These are phyloP conservation scores for Cutaneotrichosporon dermatis DNA, from an alignment of 1,284 basidiomycete genomes.

Conservation along the genomic window DNA sequence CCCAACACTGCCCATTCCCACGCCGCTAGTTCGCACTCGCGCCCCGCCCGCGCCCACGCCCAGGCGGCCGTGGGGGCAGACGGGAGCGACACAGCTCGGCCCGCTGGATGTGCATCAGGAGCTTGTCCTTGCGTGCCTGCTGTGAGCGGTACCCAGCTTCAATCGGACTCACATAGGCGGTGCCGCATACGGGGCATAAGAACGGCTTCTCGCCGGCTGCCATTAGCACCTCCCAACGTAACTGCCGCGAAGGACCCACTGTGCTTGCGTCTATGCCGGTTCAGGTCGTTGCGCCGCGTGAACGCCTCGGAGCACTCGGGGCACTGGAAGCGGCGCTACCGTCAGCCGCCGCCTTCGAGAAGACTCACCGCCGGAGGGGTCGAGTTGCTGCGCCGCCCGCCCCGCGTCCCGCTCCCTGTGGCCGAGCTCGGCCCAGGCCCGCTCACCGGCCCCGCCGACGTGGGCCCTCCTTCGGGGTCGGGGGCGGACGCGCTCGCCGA, in stretches of 20 bases:
- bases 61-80: slow-evolving; percentile 12
- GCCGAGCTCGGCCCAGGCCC: background rate
- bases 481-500: too few species aligned
- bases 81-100: slow-evolving; percentile 17
- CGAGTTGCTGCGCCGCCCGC: background rate
- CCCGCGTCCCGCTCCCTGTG: background rate
- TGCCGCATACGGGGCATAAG: slow-evolving; percentile 14
- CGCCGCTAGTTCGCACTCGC: background rate
- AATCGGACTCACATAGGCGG: slow-evolving; percentile 13
- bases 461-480: too few species aligned
- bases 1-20: background rate
- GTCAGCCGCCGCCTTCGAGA: background rate
- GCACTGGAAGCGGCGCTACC: slow-evolving; percentile 14
- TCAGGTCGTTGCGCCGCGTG: slow-evolving; percentile 20
- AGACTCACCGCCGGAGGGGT: slow-evolving; percentile 6
- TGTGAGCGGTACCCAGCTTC: background rate
- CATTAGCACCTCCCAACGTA: background rate
- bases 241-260: slow-evolving; percentile 6
- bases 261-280: slow-evolving; percentile 23
- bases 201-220: slow-evolving; percentile 22
- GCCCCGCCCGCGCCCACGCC: slow-evolving; percentile 4
- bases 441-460: background rate
- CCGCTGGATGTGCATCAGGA: slow-evolving; percentile 23
- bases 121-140: slow-evolving; percentile 26
- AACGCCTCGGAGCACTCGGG: slow-evolving; percentile 22